Evolutionary conservation across 2,329 filamentous ascomycete species (phyloP).

Genomic region (Colletotrichum falcatum): DNA sequence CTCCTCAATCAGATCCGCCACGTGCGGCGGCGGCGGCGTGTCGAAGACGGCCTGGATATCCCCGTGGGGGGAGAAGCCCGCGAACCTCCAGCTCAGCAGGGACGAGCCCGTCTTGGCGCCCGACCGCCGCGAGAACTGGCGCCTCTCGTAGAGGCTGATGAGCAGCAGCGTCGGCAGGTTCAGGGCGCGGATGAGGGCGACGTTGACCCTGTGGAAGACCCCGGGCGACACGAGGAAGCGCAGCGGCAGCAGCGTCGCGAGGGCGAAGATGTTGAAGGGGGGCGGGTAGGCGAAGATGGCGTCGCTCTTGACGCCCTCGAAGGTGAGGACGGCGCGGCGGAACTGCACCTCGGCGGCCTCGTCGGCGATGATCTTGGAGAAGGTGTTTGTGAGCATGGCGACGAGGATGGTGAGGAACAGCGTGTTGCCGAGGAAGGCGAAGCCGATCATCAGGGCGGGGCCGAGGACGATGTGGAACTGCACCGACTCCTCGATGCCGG

Average conservation of each 20-base stretch:
- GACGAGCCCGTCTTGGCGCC: constrained; percentile 13
- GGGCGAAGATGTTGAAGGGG: constrained; percentile 76
- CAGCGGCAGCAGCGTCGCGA: constrained; percentile 72
- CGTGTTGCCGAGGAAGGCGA: constrained; percentile 80
- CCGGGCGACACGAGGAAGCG: constrained; percentile 72
- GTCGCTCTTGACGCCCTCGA: constrained; percentile 80
- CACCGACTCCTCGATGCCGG: constrained; percentile 61
- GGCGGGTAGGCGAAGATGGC: constrained; percentile 77
- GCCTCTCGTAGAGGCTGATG: constrained; percentile 72
- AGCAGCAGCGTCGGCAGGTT: constrained; percentile 73
- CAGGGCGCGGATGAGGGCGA: constrained; percentile 70
- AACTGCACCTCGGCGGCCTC: constrained; percentile 79
- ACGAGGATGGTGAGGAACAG: constrained; percentile 81
- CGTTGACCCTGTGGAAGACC: constrained; percentile 79
- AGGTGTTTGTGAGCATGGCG: constrained; percentile 79
- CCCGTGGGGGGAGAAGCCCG: constrained; percentile 64
- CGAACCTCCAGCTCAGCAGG: constrained; percentile 42
- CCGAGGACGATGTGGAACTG: constrained; percentile 76
- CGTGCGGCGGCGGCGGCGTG: constrained; percentile 63
- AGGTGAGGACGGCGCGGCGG: constrained; percentile 76
- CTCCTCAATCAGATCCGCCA: constrained; percentile 49
- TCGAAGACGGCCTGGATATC: constrained; percentile 72
- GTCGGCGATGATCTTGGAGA: constrained; percentile 76
- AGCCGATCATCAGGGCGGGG: constrained; percentile 76
- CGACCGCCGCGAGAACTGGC: constrained; percentile 61